Evolutionary conservation across 352 stramenopile genomes (phyloP).

Genomic region (Aphanomyces astaci): DNA sequence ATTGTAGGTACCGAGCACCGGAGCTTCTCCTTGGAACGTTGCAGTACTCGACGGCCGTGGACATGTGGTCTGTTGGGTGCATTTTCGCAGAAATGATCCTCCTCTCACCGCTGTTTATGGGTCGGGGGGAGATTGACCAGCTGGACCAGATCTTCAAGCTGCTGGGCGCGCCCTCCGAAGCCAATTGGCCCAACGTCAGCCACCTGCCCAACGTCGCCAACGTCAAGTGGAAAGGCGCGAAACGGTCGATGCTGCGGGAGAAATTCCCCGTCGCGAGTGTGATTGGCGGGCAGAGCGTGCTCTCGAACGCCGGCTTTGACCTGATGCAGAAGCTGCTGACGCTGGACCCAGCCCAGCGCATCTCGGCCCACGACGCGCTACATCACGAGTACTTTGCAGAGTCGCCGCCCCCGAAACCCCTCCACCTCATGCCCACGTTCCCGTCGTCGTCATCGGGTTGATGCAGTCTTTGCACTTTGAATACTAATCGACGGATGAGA

Average conservation of each 20-base stretch:
- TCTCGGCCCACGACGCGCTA: constrained; percentile 70
- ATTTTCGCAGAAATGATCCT: constrained; percentile 96
- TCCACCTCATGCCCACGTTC: constrained; percentile 79
- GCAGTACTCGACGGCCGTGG: constrained; percentile 90
- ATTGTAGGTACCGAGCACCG: constrained; percentile 70
- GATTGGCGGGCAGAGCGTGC: constrained; percentile 39
- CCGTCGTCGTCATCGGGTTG: constrained; percentile 22
- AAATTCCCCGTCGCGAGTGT: constrained; percentile 70
- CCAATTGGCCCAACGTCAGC: constrained; percentile 80
- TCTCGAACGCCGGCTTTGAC: constrained; percentile 72
- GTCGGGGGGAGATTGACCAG: constrained; percentile 92
- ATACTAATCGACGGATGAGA: neutral
- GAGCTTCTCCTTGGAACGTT: constrained; percentile 89
- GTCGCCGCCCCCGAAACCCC: constrained; percentile 46
- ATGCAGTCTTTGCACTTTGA: neutral
- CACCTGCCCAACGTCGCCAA: constrained; percentile 48
- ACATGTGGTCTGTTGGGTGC: constrained; percentile 96
- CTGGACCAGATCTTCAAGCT: constrained; percentile 95
- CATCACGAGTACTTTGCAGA: constrained; percentile 78
- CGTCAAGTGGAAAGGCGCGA: constrained; percentile 62
- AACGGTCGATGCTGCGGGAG: constrained; percentile 55
- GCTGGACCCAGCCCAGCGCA: constrained; percentile 60
- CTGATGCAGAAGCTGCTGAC: constrained; percentile 55
- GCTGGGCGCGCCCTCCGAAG: constrained; percentile 83
- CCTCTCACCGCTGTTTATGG: constrained; percentile 89